These are phyloP conservation scores for Cutaneotrichosporon spelunceum DNA, from an alignment of 1,284 basidiomycete genomes.

Conservation along the genomic window DNA sequence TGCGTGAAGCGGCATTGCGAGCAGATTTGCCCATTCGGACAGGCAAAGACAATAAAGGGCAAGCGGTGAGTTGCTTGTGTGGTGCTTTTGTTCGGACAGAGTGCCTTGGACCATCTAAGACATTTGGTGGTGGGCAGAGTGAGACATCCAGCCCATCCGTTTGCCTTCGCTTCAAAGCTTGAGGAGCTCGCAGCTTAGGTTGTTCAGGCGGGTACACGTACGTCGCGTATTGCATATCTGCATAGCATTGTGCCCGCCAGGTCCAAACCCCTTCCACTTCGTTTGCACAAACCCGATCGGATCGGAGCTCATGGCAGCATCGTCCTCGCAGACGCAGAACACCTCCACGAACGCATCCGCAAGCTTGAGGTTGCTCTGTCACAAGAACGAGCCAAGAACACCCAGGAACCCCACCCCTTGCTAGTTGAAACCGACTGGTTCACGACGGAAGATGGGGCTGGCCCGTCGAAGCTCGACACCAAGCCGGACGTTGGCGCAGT, in stretches of 20 bases:
- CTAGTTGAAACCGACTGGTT: constrained; percentile 38
- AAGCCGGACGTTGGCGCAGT: constrained; percentile 21
- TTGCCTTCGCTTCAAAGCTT: background rate
- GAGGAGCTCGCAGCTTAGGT: too few relatives aligned
- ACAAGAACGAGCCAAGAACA: constrained; percentile 25
- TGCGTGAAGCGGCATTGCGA: constrained; percentile 34
- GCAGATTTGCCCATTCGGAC: constrained; percentile 22
- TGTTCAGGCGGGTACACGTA: too few relatives aligned
- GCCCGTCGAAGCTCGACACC: constrained; percentile 11
- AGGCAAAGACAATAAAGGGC: constrained; percentile 34
- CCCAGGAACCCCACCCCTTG: constrained; percentile 36
- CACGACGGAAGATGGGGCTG: constrained; percentile 27
- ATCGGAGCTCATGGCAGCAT: constrained; percentile 27
- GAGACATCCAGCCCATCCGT: background rate
- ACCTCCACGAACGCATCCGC: constrained; percentile 45
- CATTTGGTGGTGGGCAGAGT: background rate
- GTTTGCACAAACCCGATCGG: background rate
- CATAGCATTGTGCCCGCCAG: background rate
- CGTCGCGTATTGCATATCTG: too few relatives aligned
- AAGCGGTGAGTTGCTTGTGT: constrained; percentile 34
- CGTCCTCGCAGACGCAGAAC: constrained; percentile 47
- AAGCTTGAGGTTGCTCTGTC: constrained; percentile 45
- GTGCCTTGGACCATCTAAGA: background rate
- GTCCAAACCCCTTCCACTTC: background rate
- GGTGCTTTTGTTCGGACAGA: background rate